phyloP scores from a whole-genome alignment of 1,284 basidiomycete species.

The Vanrija sp. region DNA sequence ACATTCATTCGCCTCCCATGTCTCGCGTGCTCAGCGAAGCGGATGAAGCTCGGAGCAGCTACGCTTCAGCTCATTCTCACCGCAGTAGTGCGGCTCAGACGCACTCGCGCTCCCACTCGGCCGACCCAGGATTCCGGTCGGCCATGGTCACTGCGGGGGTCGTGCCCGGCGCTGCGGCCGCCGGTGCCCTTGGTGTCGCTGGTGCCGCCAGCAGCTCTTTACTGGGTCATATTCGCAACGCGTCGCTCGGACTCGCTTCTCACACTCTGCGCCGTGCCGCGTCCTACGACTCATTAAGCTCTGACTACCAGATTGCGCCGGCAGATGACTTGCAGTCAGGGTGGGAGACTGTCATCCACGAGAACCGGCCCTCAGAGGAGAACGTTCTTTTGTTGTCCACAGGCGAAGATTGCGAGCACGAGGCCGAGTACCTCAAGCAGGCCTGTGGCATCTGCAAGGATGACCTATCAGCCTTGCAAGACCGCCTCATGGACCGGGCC shows the following conservation, averaged over 20 bases:
- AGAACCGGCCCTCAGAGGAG: neutral
- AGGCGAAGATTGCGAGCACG: constrained; percentile 10
- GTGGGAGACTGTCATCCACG: constrained; percentile 10
- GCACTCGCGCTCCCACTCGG: too few species aligned
- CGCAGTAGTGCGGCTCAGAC: too few species aligned
- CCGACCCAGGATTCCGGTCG: too few species aligned
- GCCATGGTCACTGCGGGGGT: too few species aligned
- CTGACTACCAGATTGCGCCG: constrained; percentile 7
- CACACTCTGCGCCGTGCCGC: too few species aligned
- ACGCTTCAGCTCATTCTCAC: too few species aligned
- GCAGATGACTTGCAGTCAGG: constrained; percentile 1
- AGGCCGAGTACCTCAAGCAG: constrained; percentile 19
- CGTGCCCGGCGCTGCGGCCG: too few species aligned
- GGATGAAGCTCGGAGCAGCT: neutral
- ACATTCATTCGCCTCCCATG: neutral
- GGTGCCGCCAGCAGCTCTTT: too few species aligned
- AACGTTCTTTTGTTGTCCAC: neutral
- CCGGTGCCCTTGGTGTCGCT: too few species aligned
- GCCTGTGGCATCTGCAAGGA: constrained; percentile 35
- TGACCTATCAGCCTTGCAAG: constrained; percentile 34
- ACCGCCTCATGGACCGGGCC: constrained; percentile 36
- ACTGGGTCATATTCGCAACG: too few species aligned
- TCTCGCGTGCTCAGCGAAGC: neutral
- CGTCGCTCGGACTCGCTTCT: too few species aligned
- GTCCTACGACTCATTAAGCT: constrained; percentile 3